Evolutionary conservation across 2,329 filamentous ascomycete species (phyloP).

Genomic region (Orbilia brochopaga): DNA sequence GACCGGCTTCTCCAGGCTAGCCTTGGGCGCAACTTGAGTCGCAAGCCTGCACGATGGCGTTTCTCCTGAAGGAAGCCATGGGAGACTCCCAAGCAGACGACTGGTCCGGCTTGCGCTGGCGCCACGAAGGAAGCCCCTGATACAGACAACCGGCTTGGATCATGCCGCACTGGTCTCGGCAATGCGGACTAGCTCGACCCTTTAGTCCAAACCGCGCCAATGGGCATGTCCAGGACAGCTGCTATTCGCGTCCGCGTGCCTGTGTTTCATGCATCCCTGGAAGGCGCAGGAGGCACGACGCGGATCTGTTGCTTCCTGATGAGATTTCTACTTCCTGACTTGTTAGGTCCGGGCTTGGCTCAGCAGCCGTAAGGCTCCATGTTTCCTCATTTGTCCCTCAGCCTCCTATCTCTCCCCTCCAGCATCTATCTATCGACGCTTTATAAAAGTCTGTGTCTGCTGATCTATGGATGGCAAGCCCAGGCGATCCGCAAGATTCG

Average conservation of each 20-base stretch:
- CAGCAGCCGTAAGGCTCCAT: neutral
- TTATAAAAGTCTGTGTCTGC: too few species aligned
- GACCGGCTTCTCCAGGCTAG: too few species aligned
- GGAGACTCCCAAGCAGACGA: too few species aligned
- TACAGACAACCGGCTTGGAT: neutral
- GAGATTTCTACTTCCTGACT: neutral
- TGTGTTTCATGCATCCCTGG: conserved; percentile 2
- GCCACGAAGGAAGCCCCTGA: neutral
- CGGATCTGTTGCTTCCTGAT: neutral
- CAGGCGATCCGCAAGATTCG: too few species aligned
- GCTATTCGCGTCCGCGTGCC: neutral
- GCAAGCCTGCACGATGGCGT: too few species aligned
- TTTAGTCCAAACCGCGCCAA: neutral
- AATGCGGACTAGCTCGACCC: neutral
- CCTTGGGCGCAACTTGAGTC: too few species aligned
- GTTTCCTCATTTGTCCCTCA: too few species aligned
- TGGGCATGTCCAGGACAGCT: neutral
- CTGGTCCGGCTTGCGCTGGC: too few species aligned
- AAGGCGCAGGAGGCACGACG: conserved; percentile 1
- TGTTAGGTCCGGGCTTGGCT: neutral
- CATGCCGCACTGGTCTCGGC: neutral
- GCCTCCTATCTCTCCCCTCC: too few species aligned
- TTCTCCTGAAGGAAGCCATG: too few species aligned
- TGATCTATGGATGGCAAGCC: too few species aligned
- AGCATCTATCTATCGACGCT: too few species aligned